These are phyloP conservation scores for Tetrapisispora nanseiensis DNA, from an alignment of 805 yeast genomes.

Conservation along the genomic window DNA sequence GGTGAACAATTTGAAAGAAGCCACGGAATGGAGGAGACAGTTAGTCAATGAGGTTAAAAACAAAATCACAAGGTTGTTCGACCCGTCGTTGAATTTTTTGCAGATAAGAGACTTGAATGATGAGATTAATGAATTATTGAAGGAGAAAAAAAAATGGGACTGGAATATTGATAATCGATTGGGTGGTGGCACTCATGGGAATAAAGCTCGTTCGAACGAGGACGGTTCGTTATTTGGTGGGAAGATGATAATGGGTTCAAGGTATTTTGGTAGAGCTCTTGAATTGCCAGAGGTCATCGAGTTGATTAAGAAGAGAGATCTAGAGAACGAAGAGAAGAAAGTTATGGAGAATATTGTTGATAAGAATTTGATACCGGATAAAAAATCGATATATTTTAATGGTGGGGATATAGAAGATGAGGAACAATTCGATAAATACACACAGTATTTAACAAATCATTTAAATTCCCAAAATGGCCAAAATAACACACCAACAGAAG, in stretches of 20 bases:
- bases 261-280: conserved; percentile 77
- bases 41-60: conserved; percentile 55
- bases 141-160: conserved; percentile 74
- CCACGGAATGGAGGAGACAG: conserved; percentile 60
- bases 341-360: conserved; percentile 3
- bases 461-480: too few species aligned
- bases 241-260: conserved; percentile 40
- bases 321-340: conserved; percentile 7
- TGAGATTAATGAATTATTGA: conserved; percentile 51
- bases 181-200: conserved; percentile 5
- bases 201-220: conserved; percentile 3
- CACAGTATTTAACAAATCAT: neutral
- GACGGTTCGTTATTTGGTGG: conserved; percentile 7
- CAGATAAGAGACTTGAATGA: conserved; percentile 70
- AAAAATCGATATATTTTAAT: neutral
- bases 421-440: neutral
- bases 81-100: conserved; percentile 44
- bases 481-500: neutral
- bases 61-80: conserved; percentile 54
- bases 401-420: neutral
- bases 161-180: conserved; percentile 44
- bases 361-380: conserved; percentile 7
- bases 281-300: conserved; percentile 66
- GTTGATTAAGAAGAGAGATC: conserved; percentile 29
- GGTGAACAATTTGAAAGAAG: conserved; percentile 48